phyloP scores from a whole-genome alignment of 768 basidiomycete species.

The Boletus rufocinnamomeus region DNA sequence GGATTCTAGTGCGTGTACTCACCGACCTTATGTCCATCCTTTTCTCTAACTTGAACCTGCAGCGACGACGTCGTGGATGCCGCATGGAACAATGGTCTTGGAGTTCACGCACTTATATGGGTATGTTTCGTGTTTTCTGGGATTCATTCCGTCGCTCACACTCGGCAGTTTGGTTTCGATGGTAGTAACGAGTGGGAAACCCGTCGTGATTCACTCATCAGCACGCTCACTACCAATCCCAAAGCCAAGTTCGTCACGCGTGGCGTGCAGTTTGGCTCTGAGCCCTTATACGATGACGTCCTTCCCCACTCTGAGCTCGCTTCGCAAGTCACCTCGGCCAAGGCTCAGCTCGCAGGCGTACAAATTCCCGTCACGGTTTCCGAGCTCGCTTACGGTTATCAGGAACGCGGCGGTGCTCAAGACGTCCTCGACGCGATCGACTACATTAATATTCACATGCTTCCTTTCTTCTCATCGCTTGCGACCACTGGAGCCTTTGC shows the following conservation, averaged over 20 bases:
- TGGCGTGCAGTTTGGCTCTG: conserved; percentile 69
- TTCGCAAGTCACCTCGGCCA: conserved; percentile 49
- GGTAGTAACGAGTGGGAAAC: conserved; percentile 51
- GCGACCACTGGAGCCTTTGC: conserved; percentile 49
- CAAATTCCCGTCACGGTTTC: conserved; percentile 71
- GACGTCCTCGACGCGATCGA: conserved; percentile 61
- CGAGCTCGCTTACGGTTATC: conserved; percentile 64
- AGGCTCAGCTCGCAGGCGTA: conserved; percentile 49
- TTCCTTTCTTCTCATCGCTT: conserved; percentile 59
- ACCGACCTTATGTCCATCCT: background rate
- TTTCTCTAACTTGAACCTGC: conserved; percentile 20
- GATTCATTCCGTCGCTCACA: background rate
- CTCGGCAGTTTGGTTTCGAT: conserved; percentile 39
- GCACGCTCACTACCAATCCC: conserved; percentile 55
- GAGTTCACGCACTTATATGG: conserved; percentile 76
- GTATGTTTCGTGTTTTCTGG: conserved; percentile 38
- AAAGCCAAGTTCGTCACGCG: conserved; percentile 67
- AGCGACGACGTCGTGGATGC: conserved; percentile 66
- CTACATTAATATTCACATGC: conserved; percentile 66
- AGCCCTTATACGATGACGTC: conserved; percentile 63
- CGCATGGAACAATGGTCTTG: conserved; percentile 66
- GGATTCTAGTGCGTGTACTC: conserved; percentile 39
- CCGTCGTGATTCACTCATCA: conserved; percentile 54
- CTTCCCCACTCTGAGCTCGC: conserved; percentile 52
- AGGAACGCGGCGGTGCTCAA: conserved; percentile 50